Base-by-base conservation (phyloP, 352 stramenopile species). In the Pseudoperonospora humuli region DNA sequence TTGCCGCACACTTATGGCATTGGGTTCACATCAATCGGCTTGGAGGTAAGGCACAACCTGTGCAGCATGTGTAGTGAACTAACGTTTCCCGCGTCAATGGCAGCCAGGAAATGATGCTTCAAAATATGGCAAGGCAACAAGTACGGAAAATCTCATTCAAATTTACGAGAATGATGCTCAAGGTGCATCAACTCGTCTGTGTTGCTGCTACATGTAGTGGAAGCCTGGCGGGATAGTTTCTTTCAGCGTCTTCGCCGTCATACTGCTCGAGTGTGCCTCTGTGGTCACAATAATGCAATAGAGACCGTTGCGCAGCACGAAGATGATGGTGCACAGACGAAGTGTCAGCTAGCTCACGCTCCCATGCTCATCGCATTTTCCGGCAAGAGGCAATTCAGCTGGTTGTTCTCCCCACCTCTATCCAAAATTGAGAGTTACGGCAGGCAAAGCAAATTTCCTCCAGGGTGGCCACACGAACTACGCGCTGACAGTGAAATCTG, bases 311-410 rank as follows among this genome's bases (percentile, higher is more conserved):
- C 37, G 4, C 61, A 57, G 11, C 38, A 35, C 13, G 34, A 50
- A 44, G 21, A 26, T 7, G 28, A 34, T 13, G 21, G 17, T 3
- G 21, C 44, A 34, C 18, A 14, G 9, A 32, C 34, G 3, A 42
- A 24, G 7, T 92, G 79, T 39, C 18, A 39, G 9, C 50, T 53
- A 28, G 50, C 37, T 0, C 77, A 93, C 40, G 65, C 68, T 1
- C 83, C 83, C 0, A 58, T 84, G 42, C 52, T 94, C 52, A 70
- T 94, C 29, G 83, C 83, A 5, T 94, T 94, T 54, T 84, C 76
- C 0, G 83, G 83, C 11, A 94, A 94, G 53, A 75, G 83, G 14
- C 83, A 94, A 47, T 94, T 92, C 54, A 84, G 74, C 44, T 86
- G 64, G 36, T 47, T 94, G 34, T 94, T 94, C 45, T 68, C 78